These are phyloP conservation scores for Trematosphaeria pertusa DNA, from an alignment of 2,329 filamentous ascomycete species.

Conservation along the genomic window DNA sequence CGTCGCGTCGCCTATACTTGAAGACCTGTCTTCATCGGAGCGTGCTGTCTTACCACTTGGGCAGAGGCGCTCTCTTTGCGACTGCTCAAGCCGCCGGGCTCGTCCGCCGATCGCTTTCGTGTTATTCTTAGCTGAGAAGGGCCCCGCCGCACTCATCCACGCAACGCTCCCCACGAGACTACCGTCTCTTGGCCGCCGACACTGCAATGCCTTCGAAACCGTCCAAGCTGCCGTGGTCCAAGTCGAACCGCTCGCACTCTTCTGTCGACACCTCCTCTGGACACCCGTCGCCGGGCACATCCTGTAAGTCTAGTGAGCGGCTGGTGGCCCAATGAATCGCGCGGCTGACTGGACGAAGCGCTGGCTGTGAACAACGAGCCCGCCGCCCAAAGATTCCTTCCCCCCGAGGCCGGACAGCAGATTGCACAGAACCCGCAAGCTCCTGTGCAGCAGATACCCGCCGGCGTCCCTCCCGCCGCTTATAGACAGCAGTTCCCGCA, in stretches of 20 bases:
- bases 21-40: constrained; percentile 19
- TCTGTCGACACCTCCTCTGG: constrained; percentile 45
- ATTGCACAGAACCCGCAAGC: constrained; percentile 25
- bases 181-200: constrained; percentile 26
- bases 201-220: constrained; percentile 49
- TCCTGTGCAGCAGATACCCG: constrained; percentile 20
- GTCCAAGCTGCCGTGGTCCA: constrained; percentile 46
- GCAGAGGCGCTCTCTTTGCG: constrained; percentile 13
- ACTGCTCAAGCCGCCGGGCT: constrained; percentile 15
- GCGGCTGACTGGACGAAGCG: constrained; percentile 43
- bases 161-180: constrained; percentile 16
- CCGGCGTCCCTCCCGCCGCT: constrained; percentile 14
- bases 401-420: constrained; percentile 30
- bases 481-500: constrained; percentile 34
- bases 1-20: constrained; percentile 20
- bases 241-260: constrained; percentile 48
- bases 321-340: constrained; percentile 31
- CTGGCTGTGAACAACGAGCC: constrained; percentile 45
- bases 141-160: constrained; percentile 19
- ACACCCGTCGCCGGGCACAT: constrained; percentile 44
- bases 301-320: constrained; percentile 33
- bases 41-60: constrained; percentile 29
- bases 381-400: constrained; percentile 32
- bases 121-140: constrained; percentile 45
- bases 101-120: constrained; percentile 32